These are phyloP conservation scores for Pontederia crassipes DNA, from an alignment of 176 grass and related monocot genomes.

Conservation along the genomic window DNA sequence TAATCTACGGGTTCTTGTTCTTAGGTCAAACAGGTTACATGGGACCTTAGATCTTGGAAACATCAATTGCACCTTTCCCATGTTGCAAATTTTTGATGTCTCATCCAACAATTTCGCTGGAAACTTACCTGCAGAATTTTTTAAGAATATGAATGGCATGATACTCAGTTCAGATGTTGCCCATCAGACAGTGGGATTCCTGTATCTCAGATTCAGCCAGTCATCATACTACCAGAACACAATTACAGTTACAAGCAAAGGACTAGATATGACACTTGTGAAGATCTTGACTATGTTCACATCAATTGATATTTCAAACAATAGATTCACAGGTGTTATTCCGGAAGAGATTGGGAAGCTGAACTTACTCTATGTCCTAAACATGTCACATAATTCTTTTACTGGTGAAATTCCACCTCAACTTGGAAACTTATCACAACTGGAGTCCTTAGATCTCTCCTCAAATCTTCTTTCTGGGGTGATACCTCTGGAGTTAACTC, in stretches of 20 bases:
- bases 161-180: slow-evolving; percentile 5
- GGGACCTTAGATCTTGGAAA: slow-evolving; percentile 15
- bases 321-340: slow-evolving; percentile 26
- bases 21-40: slow-evolving; percentile 30
- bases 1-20: slow-evolving; percentile 25
- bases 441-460: slow-evolving; percentile 41
- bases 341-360: slow-evolving; percentile 28
- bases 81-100: slow-evolving; percentile 35
- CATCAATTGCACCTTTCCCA: slow-evolving; percentile 9
- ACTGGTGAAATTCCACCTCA: slow-evolving; percentile 23
- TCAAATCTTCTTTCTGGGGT: slow-evolving; percentile 33
- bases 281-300: slow-evolving; percentile 29
- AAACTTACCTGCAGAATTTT: slow-evolving; percentile 12
- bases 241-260: slow-evolving; percentile 29
- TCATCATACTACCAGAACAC: slow-evolving; percentile 25
- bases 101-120: slow-evolving; percentile 35
- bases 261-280: slow-evolving; percentile 16
- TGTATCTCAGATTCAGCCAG: slow-evolving; percentile 1
- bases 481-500: slow-evolving; percentile 27
- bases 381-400: slow-evolving; percentile 32
- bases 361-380: slow-evolving; percentile 24
- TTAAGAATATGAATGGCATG: slow-evolving; percentile 30
- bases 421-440: slow-evolving; percentile 22
- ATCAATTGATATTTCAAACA: slow-evolving; percentile 35
- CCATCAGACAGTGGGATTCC: neutral